Conservation (phyloP, 176 grass and related monocot genomes). For the Rhynchospora breviuscula region DNA sequence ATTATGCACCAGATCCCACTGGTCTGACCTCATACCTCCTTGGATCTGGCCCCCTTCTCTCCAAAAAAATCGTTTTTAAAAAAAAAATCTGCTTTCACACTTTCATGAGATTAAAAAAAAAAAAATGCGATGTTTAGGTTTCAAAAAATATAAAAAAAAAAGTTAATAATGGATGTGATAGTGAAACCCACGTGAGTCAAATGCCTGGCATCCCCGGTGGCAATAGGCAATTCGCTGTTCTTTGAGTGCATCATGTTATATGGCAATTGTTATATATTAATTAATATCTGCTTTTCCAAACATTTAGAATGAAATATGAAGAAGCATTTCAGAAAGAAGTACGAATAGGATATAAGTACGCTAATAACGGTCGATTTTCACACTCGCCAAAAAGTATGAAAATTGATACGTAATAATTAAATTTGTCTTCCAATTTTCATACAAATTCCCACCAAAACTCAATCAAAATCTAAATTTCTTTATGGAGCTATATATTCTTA, state of each 20-base stretch:
- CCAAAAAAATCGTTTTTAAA: background rate
- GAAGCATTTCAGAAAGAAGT: background rate
- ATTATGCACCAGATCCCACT: conserved; percentile 29
- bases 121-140: background rate
- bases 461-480: too few relatives aligned
- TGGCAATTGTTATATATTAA: background rate
- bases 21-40: conserved; percentile 19
- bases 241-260: background rate
- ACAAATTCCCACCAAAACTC: too few relatives aligned
- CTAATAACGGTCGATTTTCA: background rate
- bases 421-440: too few relatives aligned
- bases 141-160: background rate
- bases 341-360: background rate
- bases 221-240: background rate
- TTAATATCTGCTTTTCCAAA: background rate
- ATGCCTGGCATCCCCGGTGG: conserved; percentile 13
- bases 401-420: too few relatives aligned
- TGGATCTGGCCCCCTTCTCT: conserved; percentile 25
- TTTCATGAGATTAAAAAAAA: conserved; percentile 10
- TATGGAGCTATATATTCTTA: too few relatives aligned
- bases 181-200: conserved; percentile 10
- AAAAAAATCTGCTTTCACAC: background rate
- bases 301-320: too few relatives aligned
- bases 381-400: too few relatives aligned
- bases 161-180: background rate